Evolutionary conservation across 176 grass and related monocot species (phyloP).

Genomic region (Carex cristatella): DNA sequence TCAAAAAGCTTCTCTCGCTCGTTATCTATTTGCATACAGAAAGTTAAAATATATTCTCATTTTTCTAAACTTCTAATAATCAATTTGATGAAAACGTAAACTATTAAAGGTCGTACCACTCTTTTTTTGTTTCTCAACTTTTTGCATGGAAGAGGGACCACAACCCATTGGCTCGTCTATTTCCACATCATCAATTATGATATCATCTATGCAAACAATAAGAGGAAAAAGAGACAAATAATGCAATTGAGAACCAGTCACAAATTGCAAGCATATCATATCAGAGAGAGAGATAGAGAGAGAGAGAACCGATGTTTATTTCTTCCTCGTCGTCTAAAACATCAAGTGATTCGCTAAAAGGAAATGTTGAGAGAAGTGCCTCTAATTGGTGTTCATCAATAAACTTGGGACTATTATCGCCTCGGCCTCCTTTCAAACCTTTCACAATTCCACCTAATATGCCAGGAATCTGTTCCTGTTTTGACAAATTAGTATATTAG

Average conservation of each 20-base stretch:
- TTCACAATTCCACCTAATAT: constrained; percentile 34
- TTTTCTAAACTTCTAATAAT: neutral
- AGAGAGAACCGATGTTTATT: constrained; percentile 38
- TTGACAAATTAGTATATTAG: constrained; percentile 19
- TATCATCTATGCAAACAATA: constrained; percentile 61
- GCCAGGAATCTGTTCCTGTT: constrained; percentile 31
- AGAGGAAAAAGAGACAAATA: constrained; percentile 18
- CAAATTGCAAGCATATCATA: constrained; percentile 2
- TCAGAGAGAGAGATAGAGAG: constrained; percentile 18
- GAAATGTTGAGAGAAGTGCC: constrained; percentile 47
- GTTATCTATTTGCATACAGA: constrained; percentile 30
- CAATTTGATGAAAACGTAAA: neutral
- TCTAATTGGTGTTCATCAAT: constrained; percentile 38
- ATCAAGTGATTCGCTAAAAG: constrained; percentile 35
- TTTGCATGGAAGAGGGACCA: constrained; percentile 28
- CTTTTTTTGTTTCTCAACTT: constrained; percentile 33
- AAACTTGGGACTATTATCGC: constrained; percentile 23
- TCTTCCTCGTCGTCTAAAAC: constrained; percentile 33
- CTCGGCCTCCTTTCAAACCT: constrained; percentile 48
- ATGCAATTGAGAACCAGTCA: constrained; percentile 8
- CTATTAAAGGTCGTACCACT: constrained; percentile 11
- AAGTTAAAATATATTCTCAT: constrained; percentile 3
- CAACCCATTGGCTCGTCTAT: constrained; percentile 21
- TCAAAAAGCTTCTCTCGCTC: constrained; percentile 53
- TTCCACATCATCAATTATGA: constrained; percentile 52